Evolutionary conservation across 441 rosid genomes (phyloP), one percentile per base, ranked within the genome.

Genomic region (Arabidopsis hybrid): DNA sequence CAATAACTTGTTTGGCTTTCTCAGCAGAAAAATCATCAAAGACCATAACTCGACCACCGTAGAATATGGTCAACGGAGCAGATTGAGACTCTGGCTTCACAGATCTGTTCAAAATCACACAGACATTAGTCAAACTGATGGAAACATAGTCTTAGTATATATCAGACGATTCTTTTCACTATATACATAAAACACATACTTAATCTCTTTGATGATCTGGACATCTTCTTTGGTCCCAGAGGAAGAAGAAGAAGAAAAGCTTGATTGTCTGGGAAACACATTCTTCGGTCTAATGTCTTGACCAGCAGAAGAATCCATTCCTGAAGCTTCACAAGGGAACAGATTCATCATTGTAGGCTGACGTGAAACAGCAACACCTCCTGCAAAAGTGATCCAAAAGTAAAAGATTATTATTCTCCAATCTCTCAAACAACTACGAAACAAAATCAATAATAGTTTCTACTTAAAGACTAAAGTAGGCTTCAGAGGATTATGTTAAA

Each of bases 31-130:
- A 85, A 70, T 85, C 88, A 32, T 87, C 74, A 40, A 91, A 85
- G 69, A 88, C 93, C 34, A 90, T 73, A 71, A 91, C 96, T 81
- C 83, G 87, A 18, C 98, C 96, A 0, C 55, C 85, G 31, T 91
- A 93, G 67, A 93, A 91, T 35, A 93, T 87, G 4, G 98, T 91
- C 92, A 91, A 83, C 29, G 84, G 87, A 10, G 93, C 85, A 67
- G 87, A 43, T 57, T 79, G 82, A 21, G 85, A 51, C 80, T 84
- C 87, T 17, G 26, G 34, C 16, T 68, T 43, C 55, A 60, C 77
- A 26, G 69, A 26, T 71, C 76, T 79, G 73, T 34, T 80, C 13
- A 51, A 53, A 78, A 56, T 5, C 16, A 61, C 39, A 65, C 4
- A 62, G 4, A 5, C 26, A 65, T 71, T 10, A 78, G 78, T 56